Conservation (phyloP, 441 rosid genomes). For the Erodium trifolium region DNA sequence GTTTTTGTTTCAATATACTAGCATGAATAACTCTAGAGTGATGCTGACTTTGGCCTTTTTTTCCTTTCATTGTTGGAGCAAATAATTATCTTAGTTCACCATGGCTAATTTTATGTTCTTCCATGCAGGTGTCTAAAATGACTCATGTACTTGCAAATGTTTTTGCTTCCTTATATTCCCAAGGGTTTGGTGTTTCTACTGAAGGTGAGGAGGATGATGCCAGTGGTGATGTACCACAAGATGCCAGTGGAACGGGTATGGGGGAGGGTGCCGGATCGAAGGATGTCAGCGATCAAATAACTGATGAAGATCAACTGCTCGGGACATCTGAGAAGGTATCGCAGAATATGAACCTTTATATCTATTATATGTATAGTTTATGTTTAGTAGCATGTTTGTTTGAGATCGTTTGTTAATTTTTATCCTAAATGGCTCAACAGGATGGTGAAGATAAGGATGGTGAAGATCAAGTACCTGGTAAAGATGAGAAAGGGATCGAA, state of each 20-base stretch:
- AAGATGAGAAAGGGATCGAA: constrained; percentile 83
- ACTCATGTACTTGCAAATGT: constrained; percentile 69
- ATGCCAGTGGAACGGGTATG: constrained; percentile 85
- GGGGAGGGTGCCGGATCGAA: constrained; percentile 83
- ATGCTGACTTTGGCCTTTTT: too few species aligned
- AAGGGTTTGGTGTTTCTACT: constrained; percentile 62
- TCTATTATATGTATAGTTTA: not conserved
- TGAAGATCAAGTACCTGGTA: constrained; percentile 53
- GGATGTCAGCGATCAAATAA: constrained; percentile 90
- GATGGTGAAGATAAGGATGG: constrained; percentile 58
- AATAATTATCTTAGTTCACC: not conserved
- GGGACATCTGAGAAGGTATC: constrained; percentile 68
- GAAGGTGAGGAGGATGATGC: constrained; percentile 58
- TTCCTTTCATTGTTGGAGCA: too few species aligned
- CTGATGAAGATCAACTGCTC: constrained; percentile 83
- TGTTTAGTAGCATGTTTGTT: not conserved
- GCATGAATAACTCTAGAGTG: not conserved
- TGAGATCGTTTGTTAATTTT: constrained; percentile 9
- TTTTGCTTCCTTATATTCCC: constrained; percentile 63
- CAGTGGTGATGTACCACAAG: constrained; percentile 31
- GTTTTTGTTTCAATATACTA: too few species aligned
- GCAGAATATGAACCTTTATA: not conserved
- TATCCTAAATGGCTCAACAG: constrained; percentile 34
- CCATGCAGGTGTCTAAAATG: constrained; percentile 60
- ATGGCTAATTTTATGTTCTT: constrained; percentile 7